Conservation (phyloP, 1,284 basidiomycete species). For the Limonomyces culmigenus region DNA sequence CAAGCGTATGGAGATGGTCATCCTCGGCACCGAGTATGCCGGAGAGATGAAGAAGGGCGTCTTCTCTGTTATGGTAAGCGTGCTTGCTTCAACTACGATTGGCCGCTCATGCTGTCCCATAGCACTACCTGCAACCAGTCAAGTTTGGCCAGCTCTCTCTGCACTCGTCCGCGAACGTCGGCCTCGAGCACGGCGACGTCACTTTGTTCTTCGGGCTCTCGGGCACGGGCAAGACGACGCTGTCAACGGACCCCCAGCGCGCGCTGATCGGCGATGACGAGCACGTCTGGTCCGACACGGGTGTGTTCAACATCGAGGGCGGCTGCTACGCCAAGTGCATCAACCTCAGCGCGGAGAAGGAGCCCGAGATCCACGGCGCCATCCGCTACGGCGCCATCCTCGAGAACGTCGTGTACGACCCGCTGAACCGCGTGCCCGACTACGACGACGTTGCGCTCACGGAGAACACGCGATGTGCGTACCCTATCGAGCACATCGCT, state of each 20-base stretch:
- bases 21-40: conserved; percentile 98
- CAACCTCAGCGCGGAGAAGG: conserved; percentile 91
- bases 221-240: conserved; percentile 96
- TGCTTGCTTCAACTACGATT: too few relatives aligned
- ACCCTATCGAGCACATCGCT: conserved; percentile 93
- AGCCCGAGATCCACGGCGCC: conserved; percentile 95
- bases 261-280: conserved; percentile 93
- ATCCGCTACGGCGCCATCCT: conserved; percentile 94
- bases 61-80: conserved; percentile 99
- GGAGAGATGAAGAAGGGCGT: conserved; percentile 99
- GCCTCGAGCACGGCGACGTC: conserved; percentile 78
- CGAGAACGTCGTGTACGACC: conserved; percentile 98
- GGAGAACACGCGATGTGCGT: conserved; percentile 98
- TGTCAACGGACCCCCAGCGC: conserved; percentile 85
- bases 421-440: conserved; percentile 72
- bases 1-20: conserved; percentile 99
- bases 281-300: conserved; percentile 94
- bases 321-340: conserved; percentile 99
- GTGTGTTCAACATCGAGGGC: conserved; percentile 99
- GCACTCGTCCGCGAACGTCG: conserved; percentile 98
- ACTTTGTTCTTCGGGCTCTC: conserved; percentile 99
- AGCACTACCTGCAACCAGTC: conserved; percentile 98
- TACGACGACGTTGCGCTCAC: conserved; percentile 96
- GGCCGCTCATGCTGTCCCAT: too few relatives aligned
- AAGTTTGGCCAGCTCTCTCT: conserved; percentile 97